These are phyloP conservation scores for Jatropha curcas DNA, from an alignment of 345 rosid genomes.

Conservation along the genomic window DNA sequence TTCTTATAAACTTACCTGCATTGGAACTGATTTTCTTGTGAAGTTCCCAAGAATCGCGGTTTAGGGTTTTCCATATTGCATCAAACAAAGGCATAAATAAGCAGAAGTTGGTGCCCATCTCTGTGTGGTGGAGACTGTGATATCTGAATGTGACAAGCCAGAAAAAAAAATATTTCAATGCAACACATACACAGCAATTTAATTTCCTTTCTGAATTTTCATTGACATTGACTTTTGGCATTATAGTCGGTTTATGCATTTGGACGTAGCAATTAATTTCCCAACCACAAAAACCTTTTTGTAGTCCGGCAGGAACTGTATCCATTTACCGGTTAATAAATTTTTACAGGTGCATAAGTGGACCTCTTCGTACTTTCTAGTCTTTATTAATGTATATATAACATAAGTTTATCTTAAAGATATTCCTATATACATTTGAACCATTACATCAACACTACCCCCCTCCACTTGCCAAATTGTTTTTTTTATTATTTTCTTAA, in stretches of 20 bases:
- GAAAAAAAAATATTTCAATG: not conserved
- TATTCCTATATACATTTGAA: too few species aligned
- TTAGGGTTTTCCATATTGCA: constrained; percentile 67
- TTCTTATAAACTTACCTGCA: constrained; percentile 41
- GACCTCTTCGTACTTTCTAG: too few species aligned
- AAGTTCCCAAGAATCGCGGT: constrained; percentile 67
- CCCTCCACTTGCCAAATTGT: too few species aligned
- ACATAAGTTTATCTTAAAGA: too few species aligned
- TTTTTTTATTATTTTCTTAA: too few species aligned
- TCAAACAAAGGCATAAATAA: constrained; percentile 95
- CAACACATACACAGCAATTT: not conserved
- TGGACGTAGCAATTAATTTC: not conserved
- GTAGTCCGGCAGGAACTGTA: too few species aligned
- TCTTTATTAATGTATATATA: too few species aligned
- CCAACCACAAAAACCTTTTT: constrained; percentile 1
- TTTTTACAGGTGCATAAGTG: not conserved
- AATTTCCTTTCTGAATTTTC: not conserved
- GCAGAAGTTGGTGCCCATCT: constrained; percentile 82
- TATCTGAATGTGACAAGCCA: constrained; percentile 49
- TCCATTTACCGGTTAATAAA: not conserved
- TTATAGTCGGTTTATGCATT: not conserved
- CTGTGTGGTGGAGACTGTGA: constrained; percentile 81
- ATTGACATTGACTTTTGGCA: not conserved
- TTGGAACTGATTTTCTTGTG: constrained; percentile 51
- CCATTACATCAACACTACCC: too few species aligned